Evolutionary conservation across 2,329 filamentous ascomycete genomes (phyloP).

Genomic region (Alternaria sp.): DNA sequence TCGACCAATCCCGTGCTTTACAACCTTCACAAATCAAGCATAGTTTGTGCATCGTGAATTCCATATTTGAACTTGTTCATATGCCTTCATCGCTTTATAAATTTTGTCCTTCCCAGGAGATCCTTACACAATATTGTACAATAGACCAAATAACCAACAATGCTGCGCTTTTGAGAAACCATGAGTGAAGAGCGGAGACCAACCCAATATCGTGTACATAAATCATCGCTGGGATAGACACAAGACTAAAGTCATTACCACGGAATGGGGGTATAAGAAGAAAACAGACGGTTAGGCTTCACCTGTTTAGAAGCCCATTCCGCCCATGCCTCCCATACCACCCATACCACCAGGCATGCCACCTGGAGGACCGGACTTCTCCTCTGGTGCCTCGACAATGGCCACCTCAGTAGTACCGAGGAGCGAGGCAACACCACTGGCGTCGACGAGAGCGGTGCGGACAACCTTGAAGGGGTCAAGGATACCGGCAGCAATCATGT

Average conservation of each 20-base stretch:
- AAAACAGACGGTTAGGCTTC: conserved; percentile 33
- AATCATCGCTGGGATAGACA: conserved; percentile 44
- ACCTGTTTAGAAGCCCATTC: conserved; percentile 67
- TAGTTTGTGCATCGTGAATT: conserved; percentile 1
- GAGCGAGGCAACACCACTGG: conserved; percentile 93
- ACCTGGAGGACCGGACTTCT: conserved; percentile 70
- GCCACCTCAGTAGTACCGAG: conserved; percentile 98
- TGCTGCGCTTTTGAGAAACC: conserved; percentile 50
- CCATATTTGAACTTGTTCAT: conserved; percentile 33
- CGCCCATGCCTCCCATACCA: conserved; percentile 60
- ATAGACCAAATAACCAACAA: conserved; percentile 40
- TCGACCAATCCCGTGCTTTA: conserved; percentile 2
- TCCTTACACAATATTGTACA: conserved; percentile 51
- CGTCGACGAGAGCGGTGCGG: conserved; percentile 92
- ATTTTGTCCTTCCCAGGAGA: conserved; percentile 40
- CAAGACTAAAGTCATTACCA: conserved; percentile 48
- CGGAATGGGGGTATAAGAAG: conserved; percentile 42
- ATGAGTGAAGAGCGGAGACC: conserved; percentile 53
- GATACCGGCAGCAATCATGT: conserved; percentile 98
- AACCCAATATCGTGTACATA: conserved; percentile 48
- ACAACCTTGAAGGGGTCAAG: conserved; percentile 99
- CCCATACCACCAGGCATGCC: conserved; percentile 66
- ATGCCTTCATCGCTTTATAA: conserved; percentile 44
- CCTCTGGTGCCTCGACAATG: conserved; percentile 93
- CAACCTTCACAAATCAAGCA: conserved; percentile 12